Evolutionary conservation across 352 stramenopile genomes (phyloP), one percentile per base, ranked within the genome.

Genomic region (Pythium rhizo-oryzae): DNA sequence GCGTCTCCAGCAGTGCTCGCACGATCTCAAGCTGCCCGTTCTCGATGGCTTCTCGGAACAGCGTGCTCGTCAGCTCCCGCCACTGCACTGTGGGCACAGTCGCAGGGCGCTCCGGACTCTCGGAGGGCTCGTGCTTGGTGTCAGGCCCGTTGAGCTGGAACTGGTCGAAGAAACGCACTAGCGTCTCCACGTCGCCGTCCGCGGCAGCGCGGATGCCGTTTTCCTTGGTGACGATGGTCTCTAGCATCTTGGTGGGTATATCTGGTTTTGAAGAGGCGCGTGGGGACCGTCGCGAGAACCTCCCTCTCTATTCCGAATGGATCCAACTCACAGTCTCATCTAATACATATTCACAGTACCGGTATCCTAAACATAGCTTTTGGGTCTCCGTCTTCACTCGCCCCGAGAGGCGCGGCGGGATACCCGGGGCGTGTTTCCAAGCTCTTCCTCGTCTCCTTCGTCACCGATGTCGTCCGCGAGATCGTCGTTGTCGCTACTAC

Each of bases 21-120:
- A 67, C 65, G 9, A 35, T 23, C 1, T 18, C 52, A 8, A 61
- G 21, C 39, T 67, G 65, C 1, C 65, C 65, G 23, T 72, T 72
- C 33, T 66, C 57, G 33, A 72, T 67, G 8, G 65, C 57, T 39
- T 66, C 65, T 13, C 52, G 58, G 33, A 72, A 72, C 11, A 72
- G 52, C 9, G 65, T 67, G 23, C 2, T 12, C 6, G 25, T 24
- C 0, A 72, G 59, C 51, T 66, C 65, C 21, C 12, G 13, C 19
- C 52, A 52, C 18, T 57, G 41, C 28, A 51, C 35, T 12, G n/a
- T 35, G 21, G 49, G 49, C 8, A 33, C 11, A 1, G 15, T 43
- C 37, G 37, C 37, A 43, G 11, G 9, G 11, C 37, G 18, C 19
- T 51, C 49, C 16, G 35, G 28, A 47, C 5, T 1, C 23, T 33